Evolutionary conservation across 106 monocot genomes (phyloP), one percentile per base, ranked within the genome.

Genomic region (Triglochin maritima): DNA sequence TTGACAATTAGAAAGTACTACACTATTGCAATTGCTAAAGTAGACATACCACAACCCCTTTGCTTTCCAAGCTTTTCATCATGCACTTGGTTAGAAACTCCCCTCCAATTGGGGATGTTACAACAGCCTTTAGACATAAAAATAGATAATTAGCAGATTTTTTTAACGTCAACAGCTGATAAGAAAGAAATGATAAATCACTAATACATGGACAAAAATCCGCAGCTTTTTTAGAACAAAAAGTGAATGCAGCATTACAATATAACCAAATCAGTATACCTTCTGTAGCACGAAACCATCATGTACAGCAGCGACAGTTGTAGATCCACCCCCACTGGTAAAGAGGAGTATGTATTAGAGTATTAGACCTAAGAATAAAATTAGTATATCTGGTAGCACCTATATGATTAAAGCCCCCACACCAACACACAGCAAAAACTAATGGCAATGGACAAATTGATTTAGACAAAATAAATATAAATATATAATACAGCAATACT

Each of bases 241-340:
- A 63, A 44, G 46, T 46, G 12, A 11, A 59, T 3, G 29, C 4
- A 64, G 16, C 11, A 48, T 47, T 10, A 42, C 60, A 61, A 42
- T 2, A 17, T 10, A 4, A 29, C 44, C 16, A 61, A 16, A 61
- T 9, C 9, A 8, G 41, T 7, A 75, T 85, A 95, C 95, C 95
- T 90, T 95, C 59, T 95, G 95, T 64, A 95, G 83, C 8, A 95
- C 95, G 75, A 83, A 95, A n/a, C 95, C 95, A 80, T 95, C 95
- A 63, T 95, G 95, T 11, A 95, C 95, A 57, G 95, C 90, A 69
- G 95, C 87, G 65, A 95, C 81, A 50, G 87, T 87, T 29, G 87
- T 90, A 49, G 90, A 90, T 75, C 90, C 90, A 76, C 95, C 95
- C 41, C 95, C 95, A 72, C 95, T 90, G 67, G 8, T 59, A 66